phyloP scores from a whole-genome alignment of 257 asterid species.

The Gynochthodes officinalis region DNA sequence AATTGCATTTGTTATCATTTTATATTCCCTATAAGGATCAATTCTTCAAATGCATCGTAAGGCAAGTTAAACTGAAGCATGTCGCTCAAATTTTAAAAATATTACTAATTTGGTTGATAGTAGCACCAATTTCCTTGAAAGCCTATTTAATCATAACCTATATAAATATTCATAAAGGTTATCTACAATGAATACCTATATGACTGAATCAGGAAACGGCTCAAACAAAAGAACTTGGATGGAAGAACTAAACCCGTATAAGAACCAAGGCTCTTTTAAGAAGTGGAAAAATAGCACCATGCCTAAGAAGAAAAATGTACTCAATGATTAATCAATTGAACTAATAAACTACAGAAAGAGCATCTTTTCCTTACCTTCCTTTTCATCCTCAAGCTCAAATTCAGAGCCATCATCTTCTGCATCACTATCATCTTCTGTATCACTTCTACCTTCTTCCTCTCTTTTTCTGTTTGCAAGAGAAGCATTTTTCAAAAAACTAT shows the following conservation, averaged over 20 bases:
- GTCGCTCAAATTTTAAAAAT: neutral
- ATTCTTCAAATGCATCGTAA: no score
- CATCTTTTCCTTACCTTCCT: slow-evolving; percentile 29
- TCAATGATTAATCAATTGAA: neutral
- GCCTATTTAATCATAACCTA: neutral
- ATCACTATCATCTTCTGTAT: slow-evolving; percentile 39
- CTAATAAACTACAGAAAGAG: neutral
- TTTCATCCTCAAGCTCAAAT: slow-evolving; percentile 33
- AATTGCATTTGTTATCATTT: no score
- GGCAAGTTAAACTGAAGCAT: neutral
- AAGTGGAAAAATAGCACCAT: no score
- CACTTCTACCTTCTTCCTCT: slow-evolving; percentile 65
- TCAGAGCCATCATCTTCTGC: slow-evolving; percentile 20
- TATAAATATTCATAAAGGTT: neutral
- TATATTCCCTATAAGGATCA: no score
- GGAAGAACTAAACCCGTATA: neutral
- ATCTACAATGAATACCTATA: neutral
- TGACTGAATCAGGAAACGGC: neutral
- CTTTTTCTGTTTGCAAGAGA: slow-evolving; percentile 43
- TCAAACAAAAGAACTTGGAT: neutral
- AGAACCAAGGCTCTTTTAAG: neutral
- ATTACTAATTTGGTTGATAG: neutral
- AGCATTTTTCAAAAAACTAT: neutral
- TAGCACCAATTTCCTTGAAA: neutral
- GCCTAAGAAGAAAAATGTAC: neutral